These are phyloP conservation scores for Neurospora sp. DNA, from an alignment of 2,329 filamentous ascomycete genomes.

Conservation along the genomic window DNA sequence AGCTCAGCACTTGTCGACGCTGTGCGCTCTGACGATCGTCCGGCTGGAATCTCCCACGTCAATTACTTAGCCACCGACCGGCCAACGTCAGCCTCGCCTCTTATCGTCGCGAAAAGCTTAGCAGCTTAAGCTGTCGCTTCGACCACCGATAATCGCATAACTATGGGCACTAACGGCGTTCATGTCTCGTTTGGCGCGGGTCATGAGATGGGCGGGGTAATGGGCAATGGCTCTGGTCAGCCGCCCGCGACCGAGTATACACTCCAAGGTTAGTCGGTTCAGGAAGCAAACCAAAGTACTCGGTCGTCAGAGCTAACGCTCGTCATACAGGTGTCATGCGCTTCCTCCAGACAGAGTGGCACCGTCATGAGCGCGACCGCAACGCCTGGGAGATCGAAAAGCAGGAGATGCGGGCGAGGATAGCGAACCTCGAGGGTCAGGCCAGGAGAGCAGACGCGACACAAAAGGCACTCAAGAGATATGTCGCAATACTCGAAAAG, in stretches of 20 bases:
- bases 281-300: neutral
- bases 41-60: neutral
- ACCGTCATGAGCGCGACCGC: constrained; percentile 91
- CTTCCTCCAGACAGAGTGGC: constrained; percentile 98
- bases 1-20: neutral
- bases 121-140: neutral
- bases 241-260: constrained; percentile 53
- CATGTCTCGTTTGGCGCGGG: constrained; percentile 28
- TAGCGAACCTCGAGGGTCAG: constrained; percentile 88
- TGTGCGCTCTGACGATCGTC: neutral
- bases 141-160: constrained; percentile 4
- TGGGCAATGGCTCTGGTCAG: constrained; percentile 36
- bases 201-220: constrained; percentile 37
- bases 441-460: constrained; percentile 76
- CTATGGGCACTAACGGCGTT: constrained; percentile 31
- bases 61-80: neutral
- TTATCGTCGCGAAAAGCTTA: neutral
- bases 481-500: constrained; percentile 79
- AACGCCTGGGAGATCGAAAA: constrained; percentile 99
- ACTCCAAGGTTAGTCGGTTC: constrained; percentile 35
- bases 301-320: constrained; percentile 1
- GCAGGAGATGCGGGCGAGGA: constrained; percentile 97
- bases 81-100: neutral
- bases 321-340: constrained; percentile 78
- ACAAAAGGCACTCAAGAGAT: constrained; percentile 82